Evolutionary conservation across 345 rosid species (phyloP).

Genomic region (Gossypium turneri): DNA sequence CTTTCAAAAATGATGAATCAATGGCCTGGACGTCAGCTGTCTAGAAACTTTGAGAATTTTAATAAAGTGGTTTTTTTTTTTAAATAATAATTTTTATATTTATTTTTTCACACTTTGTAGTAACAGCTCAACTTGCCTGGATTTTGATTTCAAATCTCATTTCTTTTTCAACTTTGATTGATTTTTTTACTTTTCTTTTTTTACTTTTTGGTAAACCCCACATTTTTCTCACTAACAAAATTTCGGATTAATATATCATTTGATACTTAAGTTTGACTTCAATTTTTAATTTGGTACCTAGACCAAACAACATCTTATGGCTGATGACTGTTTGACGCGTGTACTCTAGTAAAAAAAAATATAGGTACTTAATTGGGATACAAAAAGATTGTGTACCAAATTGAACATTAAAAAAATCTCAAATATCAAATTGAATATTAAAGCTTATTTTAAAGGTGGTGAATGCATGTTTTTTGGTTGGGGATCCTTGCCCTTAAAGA

Average conservation of each 20-base stretch:
- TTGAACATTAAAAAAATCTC: too few relatives aligned
- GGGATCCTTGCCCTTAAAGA: slow-evolving; percentile 4
- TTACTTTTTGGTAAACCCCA: slow-evolving; percentile 7
- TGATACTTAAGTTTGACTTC: too few relatives aligned
- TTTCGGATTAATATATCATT: too few relatives aligned
- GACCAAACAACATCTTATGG: too few relatives aligned
- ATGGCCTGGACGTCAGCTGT: slow-evolving; percentile 15
- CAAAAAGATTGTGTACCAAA: too few relatives aligned
- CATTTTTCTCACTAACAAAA: slow-evolving; percentile 8
- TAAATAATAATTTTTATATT: too few relatives aligned
- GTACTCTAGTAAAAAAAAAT: too few relatives aligned
- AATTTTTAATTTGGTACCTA: too few relatives aligned
- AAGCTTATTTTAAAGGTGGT: not conserved
- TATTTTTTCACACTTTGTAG: not conserved
- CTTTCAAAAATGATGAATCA: slow-evolving; percentile 34
- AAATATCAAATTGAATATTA: too few relatives aligned
- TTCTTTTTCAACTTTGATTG: not conserved
- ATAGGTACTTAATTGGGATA: too few relatives aligned
- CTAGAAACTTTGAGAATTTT: not conserved
- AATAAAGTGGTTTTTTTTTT: not conserved
- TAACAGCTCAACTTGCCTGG: slow-evolving; percentile 16
- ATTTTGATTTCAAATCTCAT: not conserved
- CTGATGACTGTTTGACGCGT: too few relatives aligned
- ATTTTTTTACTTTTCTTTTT: not conserved
- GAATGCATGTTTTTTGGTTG: not conserved